Base-by-base conservation (phyloP, 1,139 yeast genomes). In the Geotrichum restrictum region DNA sequence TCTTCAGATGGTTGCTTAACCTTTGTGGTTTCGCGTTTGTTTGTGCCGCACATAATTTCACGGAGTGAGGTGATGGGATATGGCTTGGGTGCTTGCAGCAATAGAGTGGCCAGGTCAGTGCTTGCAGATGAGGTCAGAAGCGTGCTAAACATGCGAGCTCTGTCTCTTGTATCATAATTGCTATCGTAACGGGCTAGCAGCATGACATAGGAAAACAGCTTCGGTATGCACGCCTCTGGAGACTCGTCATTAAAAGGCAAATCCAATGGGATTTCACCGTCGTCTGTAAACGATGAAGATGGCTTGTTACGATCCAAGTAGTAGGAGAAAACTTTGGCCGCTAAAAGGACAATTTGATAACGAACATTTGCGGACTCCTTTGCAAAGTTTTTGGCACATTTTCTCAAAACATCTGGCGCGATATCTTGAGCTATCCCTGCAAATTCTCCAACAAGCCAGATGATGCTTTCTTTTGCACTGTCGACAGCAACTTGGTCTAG, bases 381-480 rank as follows among this genome's bases (percentile, higher is more conserved):
- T 0, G 83, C 72, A 66, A 86, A 87, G 2, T 65, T 68, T 41
- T 75, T 75, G n/a, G 84, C 69, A 41, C 85, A 69, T 7, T 70
- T 69, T 51, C 96, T 75, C 53, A 89, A 72, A 1, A 88, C 80
- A 66, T 93, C 97, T 0, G 95, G 94, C 0, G 88, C 88, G 45
- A 86, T 75, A 22, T 69, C 68, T n/a, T 77, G 74, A 13, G 75
- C 74, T 10, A 72, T 61, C 1, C 68, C 67, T 1, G 77, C 68
- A 63, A 86, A 84, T 64, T 93, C 98, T 1, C 98, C 97, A 44
- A 93, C 79, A 11, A 91, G 76, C 98, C 98, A 94, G 16, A 93
- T 77, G 19, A 89, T 82, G 53, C 94, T 85, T 1, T 95, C 89
- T 59, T 83, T 80, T 0, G 98, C 96, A 16, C 60, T 59, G 7